These are phyloP conservation scores for Fraxinus floribunda DNA, from an alignment of 305 asterid species.

Conservation along the genomic window DNA sequence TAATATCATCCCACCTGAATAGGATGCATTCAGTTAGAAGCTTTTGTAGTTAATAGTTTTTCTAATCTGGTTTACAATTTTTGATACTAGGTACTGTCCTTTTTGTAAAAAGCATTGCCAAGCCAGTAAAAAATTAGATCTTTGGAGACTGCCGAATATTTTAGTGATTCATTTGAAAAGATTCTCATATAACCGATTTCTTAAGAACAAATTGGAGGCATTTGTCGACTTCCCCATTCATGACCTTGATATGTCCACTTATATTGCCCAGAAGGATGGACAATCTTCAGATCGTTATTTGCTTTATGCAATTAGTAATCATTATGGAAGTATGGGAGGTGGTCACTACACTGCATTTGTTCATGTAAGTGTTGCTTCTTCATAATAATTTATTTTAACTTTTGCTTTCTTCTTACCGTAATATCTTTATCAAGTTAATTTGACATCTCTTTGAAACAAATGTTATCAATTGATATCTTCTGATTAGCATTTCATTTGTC, in stretches of 20 bases:
- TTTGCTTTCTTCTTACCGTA: not conserved
- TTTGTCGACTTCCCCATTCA: constrained; percentile 82
- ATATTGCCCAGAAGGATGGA: constrained; percentile 57
- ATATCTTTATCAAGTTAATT: not conserved
- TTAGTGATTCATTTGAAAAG: constrained; percentile 92
- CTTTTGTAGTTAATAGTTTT: constrained; percentile 9
- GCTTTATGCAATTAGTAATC: constrained; percentile 93
- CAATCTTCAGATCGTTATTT: constrained; percentile 55
- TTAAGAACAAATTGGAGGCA: constrained; percentile 84
- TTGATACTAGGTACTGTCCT: constrained; percentile 74
- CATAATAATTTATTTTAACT: not conserved
- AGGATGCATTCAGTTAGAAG: constrained; percentile 8
- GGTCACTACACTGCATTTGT: constrained; percentile 94
- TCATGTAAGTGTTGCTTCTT: constrained; percentile 55
- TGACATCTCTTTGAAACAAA: not conserved
- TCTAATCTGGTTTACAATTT: constrained; percentile 28
- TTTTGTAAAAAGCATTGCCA: constrained; percentile 86
- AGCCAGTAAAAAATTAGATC: constrained; percentile 87
- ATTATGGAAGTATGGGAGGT: constrained; percentile 96
- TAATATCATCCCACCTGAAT: constrained; percentile 14
- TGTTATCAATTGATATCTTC: not conserved
- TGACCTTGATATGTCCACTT: constrained; percentile 72
- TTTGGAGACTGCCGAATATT: constrained; percentile 91
- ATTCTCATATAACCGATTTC: constrained; percentile 70
- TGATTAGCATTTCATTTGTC: not conserved